Evolutionary conservation across 2,329 filamentous ascomycete species (phyloP), one percentile per base, ranked within the genome.

Genomic region (Exophiala sideris): DNA sequence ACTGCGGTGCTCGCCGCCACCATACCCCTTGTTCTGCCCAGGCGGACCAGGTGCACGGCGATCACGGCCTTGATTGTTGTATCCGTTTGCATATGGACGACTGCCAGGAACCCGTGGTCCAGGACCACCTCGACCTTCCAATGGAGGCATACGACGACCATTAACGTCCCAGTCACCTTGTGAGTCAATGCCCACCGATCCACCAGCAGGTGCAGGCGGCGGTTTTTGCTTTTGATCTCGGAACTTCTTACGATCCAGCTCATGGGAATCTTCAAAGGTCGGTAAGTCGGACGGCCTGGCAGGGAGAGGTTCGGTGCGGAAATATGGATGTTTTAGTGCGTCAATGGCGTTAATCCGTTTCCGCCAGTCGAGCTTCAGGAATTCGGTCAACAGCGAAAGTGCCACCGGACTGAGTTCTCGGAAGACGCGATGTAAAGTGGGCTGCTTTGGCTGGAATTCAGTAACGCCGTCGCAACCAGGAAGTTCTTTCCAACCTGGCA

Each of bases 261-360:
- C 94, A 71, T 99, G 94, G 41, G 91, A 96, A 65, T 96, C 92
- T 67, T 95, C 89, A 66, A 96, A 97, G 12, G 77, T 81, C 2
- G 94, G 94, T n/a, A 99, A 81, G 47, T 97, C 91, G 60, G 87
- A 86, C 1, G 94, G 90, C 51, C 82, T 82, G 36, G 91, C 85
- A 7, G 94, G 94, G 3, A 87, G 76, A 3, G 94, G 94, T 1
- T 81, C 72, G 52, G 83, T 87, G 58, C 83, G 86, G 75, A 99
- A 97, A 71, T 96, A 99, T 1, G 89, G 85, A 66, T 99, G 94
- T 60, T 95, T 82, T 18, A 99, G 76, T 1, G 94, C 94, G 72
- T 99, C 94, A 21, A 95, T 88, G 0, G 94, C 94, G 67, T 97
- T 99, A 68, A 95, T 86, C 47, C 94, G 84, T 62, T 82, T 86